Percentiles rank a stretch among this genome's conserved stretches.
These are phyloP conservation scores for Trichaptum fuscoviolaceum DNA, from an alignment of 768 basidiomycete genomes.

Conservation along the genomic window DNA sequence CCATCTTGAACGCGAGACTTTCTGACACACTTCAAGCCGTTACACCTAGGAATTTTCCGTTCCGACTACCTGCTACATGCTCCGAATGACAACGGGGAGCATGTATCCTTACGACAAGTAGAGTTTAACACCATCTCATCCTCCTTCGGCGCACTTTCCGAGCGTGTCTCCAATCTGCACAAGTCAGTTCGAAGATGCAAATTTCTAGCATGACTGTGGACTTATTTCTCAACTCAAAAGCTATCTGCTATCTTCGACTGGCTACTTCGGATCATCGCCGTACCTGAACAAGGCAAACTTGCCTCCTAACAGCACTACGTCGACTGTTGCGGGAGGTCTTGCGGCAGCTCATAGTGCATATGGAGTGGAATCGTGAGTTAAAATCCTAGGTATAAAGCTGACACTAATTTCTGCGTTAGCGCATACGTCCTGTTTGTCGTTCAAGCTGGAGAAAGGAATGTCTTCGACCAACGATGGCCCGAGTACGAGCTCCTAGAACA, in stretches of 20 bases:
- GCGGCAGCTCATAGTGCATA: constrained; percentile 79
- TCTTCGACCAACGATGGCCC: constrained; percentile 88
- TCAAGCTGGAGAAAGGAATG: constrained; percentile 83
- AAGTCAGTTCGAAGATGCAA: constrained; percentile 39
- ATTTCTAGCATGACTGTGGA: not conserved
- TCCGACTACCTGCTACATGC: constrained; percentile 91
- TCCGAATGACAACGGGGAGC: constrained; percentile 18
- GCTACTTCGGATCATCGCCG: constrained; percentile 60
- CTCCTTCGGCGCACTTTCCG: constrained; percentile 80
- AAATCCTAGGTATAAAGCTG: not conserved
- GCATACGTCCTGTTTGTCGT: constrained; percentile 81
- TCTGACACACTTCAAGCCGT: constrained; percentile 41
- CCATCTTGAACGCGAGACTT: not conserved
- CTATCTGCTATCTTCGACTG: constrained; percentile 59
- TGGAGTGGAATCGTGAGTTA: constrained; percentile 41
- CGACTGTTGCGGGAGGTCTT: constrained; percentile 69
- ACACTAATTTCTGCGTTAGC: constrained; percentile 21
- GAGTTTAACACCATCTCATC: constrained; percentile 97
- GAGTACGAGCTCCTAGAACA: constrained; percentile 82
- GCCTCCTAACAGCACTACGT: constrained; percentile 67
- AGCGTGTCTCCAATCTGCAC: constrained; percentile 66
- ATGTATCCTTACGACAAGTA: constrained; percentile 76
- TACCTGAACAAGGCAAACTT: constrained; percentile 50
- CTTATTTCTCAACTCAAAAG: constrained; percentile 30
- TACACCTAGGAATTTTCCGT: constrained; percentile 87